Conservation (phyloP, 192 early-diverging fungal species). For the Linnemannia elongata region DNA sequence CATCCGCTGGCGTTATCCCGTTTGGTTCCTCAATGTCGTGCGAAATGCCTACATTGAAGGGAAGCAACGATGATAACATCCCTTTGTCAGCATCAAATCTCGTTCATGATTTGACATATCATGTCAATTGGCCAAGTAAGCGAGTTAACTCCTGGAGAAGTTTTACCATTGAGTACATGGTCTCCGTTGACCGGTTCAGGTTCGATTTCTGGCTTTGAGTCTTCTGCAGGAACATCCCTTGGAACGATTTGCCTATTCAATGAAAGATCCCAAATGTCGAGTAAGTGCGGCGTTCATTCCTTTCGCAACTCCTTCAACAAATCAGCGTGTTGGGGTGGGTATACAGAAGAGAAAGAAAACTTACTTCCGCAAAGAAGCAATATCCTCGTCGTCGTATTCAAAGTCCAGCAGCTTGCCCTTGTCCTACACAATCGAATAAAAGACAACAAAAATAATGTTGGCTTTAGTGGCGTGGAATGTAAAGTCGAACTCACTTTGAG, state of each 20-base stretch:
- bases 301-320: neutral
- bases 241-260: conserved; percentile 43
- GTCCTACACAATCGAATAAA: conserved; percentile 52
- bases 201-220: neutral
- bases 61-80: neutral
- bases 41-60: neutral
- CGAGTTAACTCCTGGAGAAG: neutral
- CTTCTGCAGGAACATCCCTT: conserved; percentile 1
- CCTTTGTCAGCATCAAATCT: neutral
- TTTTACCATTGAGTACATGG: conserved; percentile 26
- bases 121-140: neutral
- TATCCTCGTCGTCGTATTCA: conserved; percentile 64
- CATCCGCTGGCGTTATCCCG: neutral
- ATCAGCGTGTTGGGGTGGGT: neutral
- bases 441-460: neutral
- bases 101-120: neutral
- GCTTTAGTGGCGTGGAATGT: conserved; percentile 10
- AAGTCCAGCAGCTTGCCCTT: conserved; percentile 67
- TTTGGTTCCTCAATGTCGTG: neutral
- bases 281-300: neutral
- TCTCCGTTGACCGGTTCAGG: conserved; percentile 9
- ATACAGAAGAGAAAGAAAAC: neutral
- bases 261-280: neutral
- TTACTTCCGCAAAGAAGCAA: conserved; percentile 62
- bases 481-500: neutral